Conservation (phyloP, 1,284 basidiomycete species). For the Microbotryum lychnidis-dioicae region DNA sequence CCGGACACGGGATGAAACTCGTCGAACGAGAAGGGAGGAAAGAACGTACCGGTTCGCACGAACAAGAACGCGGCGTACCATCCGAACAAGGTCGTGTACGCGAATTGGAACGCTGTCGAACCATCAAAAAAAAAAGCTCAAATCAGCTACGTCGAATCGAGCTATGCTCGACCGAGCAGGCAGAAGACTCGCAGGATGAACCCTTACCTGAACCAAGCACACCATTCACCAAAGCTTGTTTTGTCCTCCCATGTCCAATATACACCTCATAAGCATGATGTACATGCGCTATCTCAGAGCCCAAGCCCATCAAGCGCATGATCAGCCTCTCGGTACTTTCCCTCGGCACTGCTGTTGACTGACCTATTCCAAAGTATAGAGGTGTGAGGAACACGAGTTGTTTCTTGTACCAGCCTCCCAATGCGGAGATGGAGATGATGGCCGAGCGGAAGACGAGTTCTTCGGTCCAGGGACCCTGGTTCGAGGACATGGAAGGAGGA, state of each 20-base stretch:
- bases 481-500: not conserved
- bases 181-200: not conserved
- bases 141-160: constrained; percentile 4
- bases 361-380: constrained; percentile 78
- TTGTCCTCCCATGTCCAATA: constrained; percentile 58
- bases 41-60: constrained; percentile 61
- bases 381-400: constrained; percentile 72
- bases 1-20: not conserved
- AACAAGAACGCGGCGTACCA: constrained; percentile 80
- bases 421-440: constrained; percentile 62
- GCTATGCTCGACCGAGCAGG: too few relatives aligned
- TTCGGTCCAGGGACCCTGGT: constrained; percentile 79
- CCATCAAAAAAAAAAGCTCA: constrained; percentile 4
- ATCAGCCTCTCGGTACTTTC: too few relatives aligned
- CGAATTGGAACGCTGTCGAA: constrained; percentile 65
- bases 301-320: not conserved
- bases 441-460: constrained; percentile 87
- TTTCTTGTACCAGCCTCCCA: constrained; percentile 52
- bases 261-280: constrained; percentile 86
- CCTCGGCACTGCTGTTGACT: constrained; percentile 30
- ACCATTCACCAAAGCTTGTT: constrained; percentile 56
- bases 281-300: constrained; percentile 58
- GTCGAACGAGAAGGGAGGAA: not conserved
- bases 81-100: constrained; percentile 86
- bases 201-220: constrained; percentile 54